Conservation (phyloP, 108 stramenopile species). For the Parietichytrium sp. region DNA sequence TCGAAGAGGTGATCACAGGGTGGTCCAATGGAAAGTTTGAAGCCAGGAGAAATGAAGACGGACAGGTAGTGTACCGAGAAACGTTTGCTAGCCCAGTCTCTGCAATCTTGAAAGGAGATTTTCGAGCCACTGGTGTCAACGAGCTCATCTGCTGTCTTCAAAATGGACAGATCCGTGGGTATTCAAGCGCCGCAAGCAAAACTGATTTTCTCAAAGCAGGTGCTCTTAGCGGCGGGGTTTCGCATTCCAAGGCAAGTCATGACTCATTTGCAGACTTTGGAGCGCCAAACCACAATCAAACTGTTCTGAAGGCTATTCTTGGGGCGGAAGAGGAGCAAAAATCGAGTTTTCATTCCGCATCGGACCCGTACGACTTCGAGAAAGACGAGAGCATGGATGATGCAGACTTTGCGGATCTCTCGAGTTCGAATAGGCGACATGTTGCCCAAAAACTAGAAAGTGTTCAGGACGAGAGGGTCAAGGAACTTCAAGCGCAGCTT, state of each 20-base stretch:
- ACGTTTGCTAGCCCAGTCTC: background rate
- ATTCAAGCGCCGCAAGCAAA: background rate
- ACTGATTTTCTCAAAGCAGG: background rate
- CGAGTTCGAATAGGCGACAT: too few relatives aligned
- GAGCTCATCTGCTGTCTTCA: slow-evolving; percentile 47
- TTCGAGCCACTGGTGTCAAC: background rate
- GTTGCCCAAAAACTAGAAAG: background rate
- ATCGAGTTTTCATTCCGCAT: too few relatives aligned
- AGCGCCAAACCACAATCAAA: background rate
- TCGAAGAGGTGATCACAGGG: slow-evolving; percentile 53
- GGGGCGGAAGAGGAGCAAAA: too few relatives aligned
- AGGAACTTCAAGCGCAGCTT: slow-evolving; percentile 51
- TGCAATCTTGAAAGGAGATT: slow-evolving; percentile 45
- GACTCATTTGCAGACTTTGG: background rate
- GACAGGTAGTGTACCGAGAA: slow-evolving; percentile 45
- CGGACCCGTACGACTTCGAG: too few relatives aligned
- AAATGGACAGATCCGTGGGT: slow-evolving; percentile 56
- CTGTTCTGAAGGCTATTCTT: background rate
- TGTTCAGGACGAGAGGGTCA: background rate
- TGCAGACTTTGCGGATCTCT: background rate
- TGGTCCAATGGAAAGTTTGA: slow-evolving; percentile 58
- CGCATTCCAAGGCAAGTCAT: too few relatives aligned
- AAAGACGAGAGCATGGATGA: background rate
- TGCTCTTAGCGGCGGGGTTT: background rate
- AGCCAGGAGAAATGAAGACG: slow-evolving; percentile 41